These are phyloP conservation scores for Fusarium decemcellulare DNA, from an alignment of 2,329 filamentous ascomycete genomes.

Conservation along the genomic window DNA sequence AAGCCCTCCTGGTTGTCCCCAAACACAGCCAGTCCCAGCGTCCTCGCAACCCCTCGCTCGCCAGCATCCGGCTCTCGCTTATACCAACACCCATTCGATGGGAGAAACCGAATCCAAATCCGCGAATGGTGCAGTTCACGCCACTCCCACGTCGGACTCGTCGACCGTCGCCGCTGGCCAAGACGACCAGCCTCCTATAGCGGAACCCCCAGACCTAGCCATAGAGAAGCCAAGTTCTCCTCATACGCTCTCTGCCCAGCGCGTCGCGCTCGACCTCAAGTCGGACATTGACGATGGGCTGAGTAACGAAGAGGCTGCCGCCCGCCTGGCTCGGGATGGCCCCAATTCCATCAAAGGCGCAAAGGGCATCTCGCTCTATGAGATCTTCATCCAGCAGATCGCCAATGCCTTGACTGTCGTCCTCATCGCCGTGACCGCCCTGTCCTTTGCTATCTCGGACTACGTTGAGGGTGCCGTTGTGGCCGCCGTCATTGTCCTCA, in stretches of 20 bases:
- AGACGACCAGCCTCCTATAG: conserved; percentile 58
- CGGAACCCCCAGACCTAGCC: conserved; percentile 53
- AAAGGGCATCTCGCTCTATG: conserved; percentile 80
- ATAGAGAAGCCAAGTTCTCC: conserved; percentile 54
- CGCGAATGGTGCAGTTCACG: conserved; percentile 59
- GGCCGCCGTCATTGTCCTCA: conserved; percentile 75
- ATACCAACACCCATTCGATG: conserved; percentile 57
- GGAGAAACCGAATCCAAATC: conserved; percentile 55
- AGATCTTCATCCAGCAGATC: conserved; percentile 82
- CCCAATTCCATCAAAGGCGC: conserved; percentile 80
- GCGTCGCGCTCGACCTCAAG: conserved; percentile 55
- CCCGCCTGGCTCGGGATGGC: conserved; percentile 76
- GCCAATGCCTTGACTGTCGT: conserved; percentile 84
- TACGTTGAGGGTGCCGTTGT: conserved; percentile 76
- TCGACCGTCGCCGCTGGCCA: conserved; percentile 51
- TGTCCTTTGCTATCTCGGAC: conserved; percentile 76
- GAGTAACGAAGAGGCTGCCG: conserved; percentile 72
- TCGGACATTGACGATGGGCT: conserved; percentile 72
- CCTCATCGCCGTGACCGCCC: conserved; percentile 81
- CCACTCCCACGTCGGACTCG: conserved; percentile 56
- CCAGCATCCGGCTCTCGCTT: conserved; percentile 33
- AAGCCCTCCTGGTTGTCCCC: conserved; percentile 29
- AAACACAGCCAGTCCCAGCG: conserved; percentile 20
- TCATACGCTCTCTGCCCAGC: conserved; percentile 54
- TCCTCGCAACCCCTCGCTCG: conserved; percentile 7